These are phyloP conservation scores for Hymenoscyphus salicellus DNA, from an alignment of 2,329 filamentous ascomycete genomes.

Conservation along the genomic window DNA sequence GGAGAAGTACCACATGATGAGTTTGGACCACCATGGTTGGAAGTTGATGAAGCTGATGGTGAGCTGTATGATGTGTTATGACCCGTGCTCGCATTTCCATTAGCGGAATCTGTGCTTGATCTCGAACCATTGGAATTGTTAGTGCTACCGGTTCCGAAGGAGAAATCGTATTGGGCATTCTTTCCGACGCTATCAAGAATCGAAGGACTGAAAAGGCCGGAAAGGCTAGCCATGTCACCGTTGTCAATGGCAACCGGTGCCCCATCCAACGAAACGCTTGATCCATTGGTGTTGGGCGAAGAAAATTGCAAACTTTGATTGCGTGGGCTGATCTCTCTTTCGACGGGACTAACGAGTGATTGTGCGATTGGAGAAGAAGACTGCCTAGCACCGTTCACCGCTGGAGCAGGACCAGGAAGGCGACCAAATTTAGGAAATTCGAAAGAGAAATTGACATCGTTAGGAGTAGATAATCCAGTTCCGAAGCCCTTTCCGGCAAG, in stretches of 20 bases:
- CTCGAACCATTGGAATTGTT: constrained; percentile 47
- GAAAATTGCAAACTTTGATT: constrained; percentile 25
- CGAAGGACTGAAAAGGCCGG: constrained; percentile 58
- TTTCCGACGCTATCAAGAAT: constrained; percentile 46
- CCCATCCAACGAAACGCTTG: constrained; percentile 32
- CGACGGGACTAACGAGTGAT: constrained; percentile 25
- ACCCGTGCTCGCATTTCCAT: constrained; percentile 34
- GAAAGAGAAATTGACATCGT: constrained; percentile 84
- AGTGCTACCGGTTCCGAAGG: constrained; percentile 37
- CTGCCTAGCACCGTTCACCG: constrained; percentile 22
- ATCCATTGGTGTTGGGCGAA: constrained; percentile 38
- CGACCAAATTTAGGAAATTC: constrained; percentile 93
- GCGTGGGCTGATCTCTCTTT: constrained; percentile 27
- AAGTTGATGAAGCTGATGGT: constrained; percentile 61
- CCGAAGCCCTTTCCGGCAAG: constrained; percentile 46
- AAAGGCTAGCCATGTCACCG: constrained; percentile 51
- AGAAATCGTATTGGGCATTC: constrained; percentile 40
- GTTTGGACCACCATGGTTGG: constrained; percentile 52
- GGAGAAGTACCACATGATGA: constrained; percentile 76
- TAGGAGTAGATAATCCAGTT: constrained; percentile 55
- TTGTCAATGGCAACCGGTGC: constrained; percentile 24
- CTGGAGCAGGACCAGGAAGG: constrained; percentile 49
- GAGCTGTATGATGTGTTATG: constrained; percentile 60
- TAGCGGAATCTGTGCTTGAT: constrained; percentile 34
- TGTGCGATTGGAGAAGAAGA: constrained; percentile 25